phyloP scores from a whole-genome alignment of 2,329 filamentous ascomycete genomes.

The Cladosporium sp. region DNA sequence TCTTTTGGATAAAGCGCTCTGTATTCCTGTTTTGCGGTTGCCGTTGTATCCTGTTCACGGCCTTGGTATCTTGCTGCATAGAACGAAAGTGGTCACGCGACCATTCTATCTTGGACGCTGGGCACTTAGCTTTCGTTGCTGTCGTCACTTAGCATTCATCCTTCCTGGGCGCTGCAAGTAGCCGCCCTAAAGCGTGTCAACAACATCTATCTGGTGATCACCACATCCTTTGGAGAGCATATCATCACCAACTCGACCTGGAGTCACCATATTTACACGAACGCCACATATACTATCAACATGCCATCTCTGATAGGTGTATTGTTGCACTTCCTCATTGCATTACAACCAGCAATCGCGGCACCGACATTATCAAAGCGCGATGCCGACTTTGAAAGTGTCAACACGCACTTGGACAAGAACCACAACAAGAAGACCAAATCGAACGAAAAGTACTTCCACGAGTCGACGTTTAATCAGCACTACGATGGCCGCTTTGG shows the following conservation, averaged over 20 bases:
- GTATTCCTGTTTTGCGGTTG: neutral
- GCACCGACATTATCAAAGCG: slow-evolving; percentile 25
- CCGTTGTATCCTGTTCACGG: neutral
- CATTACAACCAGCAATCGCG: slow-evolving; percentile 11
- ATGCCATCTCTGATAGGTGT: slow-evolving; percentile 5
- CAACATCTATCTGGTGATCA: neutral
- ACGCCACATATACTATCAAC: neutral
- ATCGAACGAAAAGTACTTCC: slow-evolving; percentile 49
- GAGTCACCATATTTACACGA: neutral
- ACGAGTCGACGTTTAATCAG: slow-evolving; percentile 53
- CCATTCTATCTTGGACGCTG: neutral
- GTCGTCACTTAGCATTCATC: slow-evolving; percentile 1
- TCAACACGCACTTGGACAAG: slow-evolving; percentile 42
- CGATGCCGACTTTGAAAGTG: slow-evolving; percentile 47
- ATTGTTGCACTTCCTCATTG: slow-evolving; percentile 14
- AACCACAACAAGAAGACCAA: slow-evolving; percentile 39
- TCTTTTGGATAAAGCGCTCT: neutral
- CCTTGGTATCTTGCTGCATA: slow-evolving; percentile 1
- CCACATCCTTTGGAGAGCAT: neutral
- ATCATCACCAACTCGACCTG: neutral
- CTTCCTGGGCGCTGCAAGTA: neutral
- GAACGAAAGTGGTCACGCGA: slow-evolving; percentile 7
- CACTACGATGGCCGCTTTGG: slow-evolving; percentile 62
- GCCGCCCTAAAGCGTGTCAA: neutral
- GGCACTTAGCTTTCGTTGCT: neutral